phyloP scores from a whole-genome alignment of 306 rosid genomes.

The Datisca glomerata region DNA sequence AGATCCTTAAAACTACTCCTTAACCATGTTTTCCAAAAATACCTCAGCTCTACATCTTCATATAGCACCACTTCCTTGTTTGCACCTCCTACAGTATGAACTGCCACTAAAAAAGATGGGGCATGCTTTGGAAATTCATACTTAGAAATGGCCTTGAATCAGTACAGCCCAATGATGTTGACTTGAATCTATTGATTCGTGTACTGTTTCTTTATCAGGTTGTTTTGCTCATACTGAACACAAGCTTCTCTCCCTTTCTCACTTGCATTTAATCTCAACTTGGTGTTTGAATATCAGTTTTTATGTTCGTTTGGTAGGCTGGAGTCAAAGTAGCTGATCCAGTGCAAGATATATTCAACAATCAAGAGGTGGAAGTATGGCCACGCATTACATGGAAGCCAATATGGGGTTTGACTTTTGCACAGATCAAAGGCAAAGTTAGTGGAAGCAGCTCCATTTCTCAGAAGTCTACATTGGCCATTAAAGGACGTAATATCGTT shows the following conservation, averaged over 20 bases:
- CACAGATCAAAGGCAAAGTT: conserved; percentile 61
- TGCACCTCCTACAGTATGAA: no score
- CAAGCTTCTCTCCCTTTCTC: not conserved
- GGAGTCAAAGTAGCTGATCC: conserved; percentile 83
- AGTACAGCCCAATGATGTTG: no score
- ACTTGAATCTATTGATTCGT: no score
- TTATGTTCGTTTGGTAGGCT: conserved; percentile 32
- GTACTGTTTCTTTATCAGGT: no score
- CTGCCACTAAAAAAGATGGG: no score
- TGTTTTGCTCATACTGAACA: not conserved
- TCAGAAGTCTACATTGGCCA: conserved; percentile 64
- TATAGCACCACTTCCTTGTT: no score
- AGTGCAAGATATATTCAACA: conserved; percentile 46
- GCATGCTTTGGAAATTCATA: no score
- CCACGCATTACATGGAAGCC: conserved; percentile 82
- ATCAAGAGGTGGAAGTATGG: conserved; percentile 95
- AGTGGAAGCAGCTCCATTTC: conserved; percentile 55
- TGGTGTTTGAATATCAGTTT: conserved; percentile 4
- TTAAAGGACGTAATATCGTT: conserved; percentile 49
- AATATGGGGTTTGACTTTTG: conserved; percentile 72
- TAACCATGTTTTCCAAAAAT: no score
- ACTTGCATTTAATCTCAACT: no score
- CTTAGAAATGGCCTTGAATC: no score
- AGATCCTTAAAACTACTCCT: no score
- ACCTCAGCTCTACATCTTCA: no score